Evolutionary conservation across 805 yeast genomes (phyloP), one percentile per base, ranked within the genome.

Genomic region (Saturnispora galanensis): DNA sequence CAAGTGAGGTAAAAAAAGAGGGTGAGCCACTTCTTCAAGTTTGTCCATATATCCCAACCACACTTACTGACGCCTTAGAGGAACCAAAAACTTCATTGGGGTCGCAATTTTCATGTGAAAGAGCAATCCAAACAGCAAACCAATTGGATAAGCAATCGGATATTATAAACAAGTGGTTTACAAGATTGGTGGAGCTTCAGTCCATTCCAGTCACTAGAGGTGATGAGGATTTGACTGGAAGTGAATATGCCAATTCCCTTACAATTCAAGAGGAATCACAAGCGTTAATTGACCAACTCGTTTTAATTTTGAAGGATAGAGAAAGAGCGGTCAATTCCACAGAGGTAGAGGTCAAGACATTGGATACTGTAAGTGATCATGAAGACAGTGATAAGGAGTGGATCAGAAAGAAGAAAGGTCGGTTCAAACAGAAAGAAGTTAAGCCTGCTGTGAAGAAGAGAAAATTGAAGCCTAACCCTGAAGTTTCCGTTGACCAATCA

Each of bases 191-290:
- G 4, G 51, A 51, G 2, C 58, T 77, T 11, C 61, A 84, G 39
- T 56, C 65, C 31, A 66, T 65, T n/a, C 77, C 77, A 0, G 66
- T 84, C 6, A 63, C 54, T 1, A 31, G 41, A 6, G 42, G 42
- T 5, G 59, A 50, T 11, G 50, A 42, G 2, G 60, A 51, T 28
- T 54, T 55, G 3, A 77, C 80, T 42, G 88, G 89, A 11, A 83
- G 77, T 41, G 97, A 88, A 55, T 93, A 89, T 60, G 79, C 76
- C 10, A 73, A 72, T 4, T 79, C 95, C 0, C 66, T 90, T 40
- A 76, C 77, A 35, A 80, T 75, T 39, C 97, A 90, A 59, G 94
- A 83, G 47, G 69, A 73, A 47, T 81, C 81, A 0, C 76, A 77
- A 35, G 69, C 75, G 0, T 71, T 76, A 46, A 64, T 84, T 47